Conservation (phyloP, 78 protist genomes). For the Pigoraptor vietnamica region DNA sequence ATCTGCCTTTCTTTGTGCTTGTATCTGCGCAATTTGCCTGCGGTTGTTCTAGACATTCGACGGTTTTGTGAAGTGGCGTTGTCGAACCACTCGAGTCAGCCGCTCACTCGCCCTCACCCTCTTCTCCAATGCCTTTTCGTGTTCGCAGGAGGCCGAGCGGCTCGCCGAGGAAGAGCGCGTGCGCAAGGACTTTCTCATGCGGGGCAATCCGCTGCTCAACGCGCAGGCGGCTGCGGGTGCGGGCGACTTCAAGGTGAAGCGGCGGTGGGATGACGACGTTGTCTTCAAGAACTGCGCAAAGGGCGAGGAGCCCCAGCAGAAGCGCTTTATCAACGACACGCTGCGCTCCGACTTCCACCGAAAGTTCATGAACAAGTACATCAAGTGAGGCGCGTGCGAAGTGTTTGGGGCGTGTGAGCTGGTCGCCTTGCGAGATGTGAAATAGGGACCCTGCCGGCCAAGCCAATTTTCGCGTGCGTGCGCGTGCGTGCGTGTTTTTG, state of each 20-base stretch:
- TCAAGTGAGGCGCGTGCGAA: slow-evolving; percentile 34
- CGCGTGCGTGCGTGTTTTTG: no score
- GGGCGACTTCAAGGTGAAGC: slow-evolving; percentile 25
- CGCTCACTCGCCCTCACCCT: no score
- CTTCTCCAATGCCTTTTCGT: background rate
- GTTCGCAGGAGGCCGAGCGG: slow-evolving; percentile 20
- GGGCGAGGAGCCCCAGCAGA: slow-evolving; percentile 14
- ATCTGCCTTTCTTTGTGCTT: background rate
- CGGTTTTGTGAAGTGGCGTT: background rate
- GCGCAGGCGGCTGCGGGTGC: background rate
- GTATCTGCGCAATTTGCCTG: background rate
- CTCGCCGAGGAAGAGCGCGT: slow-evolving; percentile 9
- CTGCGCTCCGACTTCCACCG: slow-evolving; percentile 83
- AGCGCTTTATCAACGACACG: slow-evolving; percentile 86
- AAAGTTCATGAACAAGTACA: slow-evolving; percentile 66
- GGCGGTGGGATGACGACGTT: slow-evolving; percentile 69
- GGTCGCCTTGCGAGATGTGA: no score
- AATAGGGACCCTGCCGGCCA: no score
- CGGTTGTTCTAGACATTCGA: background rate
- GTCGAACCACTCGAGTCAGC: no score
- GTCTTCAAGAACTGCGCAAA: slow-evolving; percentile 72
- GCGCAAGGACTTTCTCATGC: slow-evolving; percentile 14
- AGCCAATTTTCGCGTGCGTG: background rate
- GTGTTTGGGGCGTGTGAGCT: no score
- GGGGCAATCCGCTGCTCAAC: slow-evolving; percentile 59